Base-by-base conservation (phyloP, 352 stramenopile genomes). In the Pelagophyceae sp. region DNA sequence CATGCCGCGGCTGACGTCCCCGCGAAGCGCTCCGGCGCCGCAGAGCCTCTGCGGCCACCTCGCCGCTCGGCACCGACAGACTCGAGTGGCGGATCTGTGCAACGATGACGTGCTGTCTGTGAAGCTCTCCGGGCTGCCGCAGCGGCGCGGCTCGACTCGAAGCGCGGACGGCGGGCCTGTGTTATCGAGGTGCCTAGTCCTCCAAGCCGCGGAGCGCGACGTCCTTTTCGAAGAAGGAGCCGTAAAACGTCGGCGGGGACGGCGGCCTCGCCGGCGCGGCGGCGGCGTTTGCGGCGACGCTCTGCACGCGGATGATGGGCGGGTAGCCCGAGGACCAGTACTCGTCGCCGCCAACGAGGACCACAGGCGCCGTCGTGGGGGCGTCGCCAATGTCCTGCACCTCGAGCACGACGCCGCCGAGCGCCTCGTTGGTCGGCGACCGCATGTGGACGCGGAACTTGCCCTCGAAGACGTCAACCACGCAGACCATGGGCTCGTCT, bases 191-290 rank as follows among this genome's bases (percentile, higher is more conserved):
- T n/a, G n/a, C n/a, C n/a, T n/a, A 54, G 23, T 54, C 45, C 11
- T 11, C 45, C 3, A 71, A 15, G n/a, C 61, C 61, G 6, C n/a
- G 61, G 29, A 71, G 6, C 15, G 61, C 61, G 3, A 40, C 3
- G 61, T 71, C 61, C 61, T 71, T 71, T 31, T 71, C 61, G 61
- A 71, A 71, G 61, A 71, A 71, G 31, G 29, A 40, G n/a, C 61
- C 61, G n/a, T 27, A 27, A 31, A 71, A 71, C 3, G 3, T 3
- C 3, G 61, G 61, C n/a, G 3, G 15, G n/a, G 61, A 1, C 15
- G 27, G n/a, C 61, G 31, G 6, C 3, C 1, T 25, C 61, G 15
- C 29, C 61, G 61, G 15, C 29, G 61, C 15, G 33, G 29, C 61
- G 15, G 11, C 33, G 29, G 3, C 15, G 15, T 27, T 6, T 3